Conservation (phyloP, 345 rosid species). For the Citrus unshiu region DNA sequence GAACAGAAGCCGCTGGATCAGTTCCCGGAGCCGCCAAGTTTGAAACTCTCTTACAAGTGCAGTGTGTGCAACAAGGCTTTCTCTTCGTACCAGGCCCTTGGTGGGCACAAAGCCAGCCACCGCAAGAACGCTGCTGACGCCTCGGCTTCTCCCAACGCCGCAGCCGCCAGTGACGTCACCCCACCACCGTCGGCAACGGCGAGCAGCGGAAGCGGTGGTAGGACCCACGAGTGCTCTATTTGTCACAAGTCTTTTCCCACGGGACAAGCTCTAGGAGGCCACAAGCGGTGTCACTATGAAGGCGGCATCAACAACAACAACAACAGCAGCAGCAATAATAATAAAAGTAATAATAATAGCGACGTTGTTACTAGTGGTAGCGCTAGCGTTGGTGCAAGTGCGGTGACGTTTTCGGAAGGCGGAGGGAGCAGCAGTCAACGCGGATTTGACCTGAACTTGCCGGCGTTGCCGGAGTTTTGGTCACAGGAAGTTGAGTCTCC, state of each 20-base stretch:
- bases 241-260: slow-evolving; percentile 86
- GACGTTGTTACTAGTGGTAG: not conserved
- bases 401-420: slow-evolving; percentile 43
- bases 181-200: slow-evolving; percentile 10
- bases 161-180: slow-evolving; percentile 13
- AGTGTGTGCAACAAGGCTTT: slow-evolving; percentile 75
- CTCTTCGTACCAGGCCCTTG: slow-evolving; percentile 86
- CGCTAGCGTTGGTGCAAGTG: slow-evolving; percentile 32
- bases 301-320: slow-evolving; percentile 35
- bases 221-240: slow-evolving; percentile 85
- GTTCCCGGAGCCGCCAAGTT: slow-evolving; percentile 20
- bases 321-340: not conserved
- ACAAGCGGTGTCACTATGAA: slow-evolving; percentile 96
- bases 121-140: slow-evolving; percentile 41
- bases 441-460: slow-evolving; percentile 77
- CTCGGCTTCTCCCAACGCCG: not conserved
- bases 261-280: slow-evolving; percentile 97
- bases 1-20: not conserved
- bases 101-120: slow-evolving; percentile 98
- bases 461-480: slow-evolving; percentile 65
- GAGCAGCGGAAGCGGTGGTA: slow-evolving; percentile 29
- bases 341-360: not conserved
- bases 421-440: slow-evolving; percentile 39
- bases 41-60: slow-evolving; percentile 58
- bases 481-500: slow-evolving; percentile 67